phyloP scores from a whole-genome alignment of 2,329 filamentous ascomycete genomes.

The Cladosporium oxysporum region DNA sequence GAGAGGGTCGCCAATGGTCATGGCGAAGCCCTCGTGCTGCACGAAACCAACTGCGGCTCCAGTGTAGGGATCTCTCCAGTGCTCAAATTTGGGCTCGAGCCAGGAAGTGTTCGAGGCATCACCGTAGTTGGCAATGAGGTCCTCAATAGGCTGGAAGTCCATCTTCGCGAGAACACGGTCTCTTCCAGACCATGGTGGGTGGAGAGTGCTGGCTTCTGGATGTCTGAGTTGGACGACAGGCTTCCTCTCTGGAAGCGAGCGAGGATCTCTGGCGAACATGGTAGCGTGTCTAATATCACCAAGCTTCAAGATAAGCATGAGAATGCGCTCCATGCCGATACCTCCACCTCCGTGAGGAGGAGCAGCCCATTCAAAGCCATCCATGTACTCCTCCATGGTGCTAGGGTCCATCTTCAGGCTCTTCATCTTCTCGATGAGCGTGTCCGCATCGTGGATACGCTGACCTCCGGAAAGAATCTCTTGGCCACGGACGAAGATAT shows the following conservation, averaged over 20 bases:
- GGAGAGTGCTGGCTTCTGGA: slow-evolving; percentile 81
- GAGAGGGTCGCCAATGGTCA: slow-evolving; percentile 83
- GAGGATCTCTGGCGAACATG: slow-evolving; percentile 84
- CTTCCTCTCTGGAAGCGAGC: slow-evolving; percentile 74
- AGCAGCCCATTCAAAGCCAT: slow-evolving; percentile 83
- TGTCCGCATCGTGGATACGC: slow-evolving; percentile 78
- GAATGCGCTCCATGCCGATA: slow-evolving; percentile 83
- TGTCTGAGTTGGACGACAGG: slow-evolving; percentile 69
- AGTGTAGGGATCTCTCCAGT: slow-evolving; percentile 78
- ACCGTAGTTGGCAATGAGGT: slow-evolving; percentile 92
- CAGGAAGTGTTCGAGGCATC: slow-evolving; percentile 93
- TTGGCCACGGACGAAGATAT: slow-evolving; percentile 91
- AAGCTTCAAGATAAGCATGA: slow-evolving; percentile 82
- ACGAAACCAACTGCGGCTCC: slow-evolving; percentile 87
- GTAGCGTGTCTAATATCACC: slow-evolving; percentile 89
- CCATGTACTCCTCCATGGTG: slow-evolving; percentile 88
- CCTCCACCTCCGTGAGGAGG: slow-evolving; percentile 89
- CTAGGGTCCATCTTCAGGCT: slow-evolving; percentile 72
- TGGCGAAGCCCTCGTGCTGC: slow-evolving; percentile 72
- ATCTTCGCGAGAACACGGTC: slow-evolving; percentile 49
- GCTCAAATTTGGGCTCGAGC: slow-evolving; percentile 83
- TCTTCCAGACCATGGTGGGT: slow-evolving; percentile 63
- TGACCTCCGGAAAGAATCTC: slow-evolving; percentile 92
- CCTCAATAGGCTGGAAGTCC: slow-evolving; percentile 72
- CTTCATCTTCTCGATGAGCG: slow-evolving; percentile 77